Evolutionary conservation across 352 stramenopile species (phyloP).

Genomic region (Halophytophthora polymorphica): DNA sequence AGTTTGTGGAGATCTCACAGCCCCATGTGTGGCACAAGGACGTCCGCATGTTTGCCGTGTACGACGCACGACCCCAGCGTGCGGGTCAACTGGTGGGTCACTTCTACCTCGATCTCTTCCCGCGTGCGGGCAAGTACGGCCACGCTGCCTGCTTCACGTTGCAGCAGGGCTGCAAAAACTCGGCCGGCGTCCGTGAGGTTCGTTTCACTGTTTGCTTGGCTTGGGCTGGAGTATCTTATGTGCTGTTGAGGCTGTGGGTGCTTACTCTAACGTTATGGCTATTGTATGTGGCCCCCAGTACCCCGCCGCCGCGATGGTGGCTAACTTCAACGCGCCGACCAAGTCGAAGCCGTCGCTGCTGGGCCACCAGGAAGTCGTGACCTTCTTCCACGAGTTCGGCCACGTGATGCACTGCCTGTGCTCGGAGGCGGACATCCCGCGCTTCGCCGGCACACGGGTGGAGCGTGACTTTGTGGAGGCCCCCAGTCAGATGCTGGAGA

Average conservation of each 20-base stretch:
- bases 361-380: conserved; percentile 84
- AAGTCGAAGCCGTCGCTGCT: conserved; percentile 79
- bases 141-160: conserved; percentile 89
- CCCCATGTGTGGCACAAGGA: conserved; percentile 88
- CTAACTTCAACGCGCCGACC: conserved; percentile 85
- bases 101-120: conserved; percentile 90
- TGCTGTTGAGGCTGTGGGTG: too few relatives aligned
- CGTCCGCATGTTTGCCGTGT: conserved; percentile 85
- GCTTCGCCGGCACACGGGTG: conserved; percentile 73
- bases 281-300: conserved; percentile 25
- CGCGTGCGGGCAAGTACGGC: conserved; percentile 83
- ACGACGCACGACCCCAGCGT: conserved; percentile 57
- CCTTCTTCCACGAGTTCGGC: conserved; percentile 89
- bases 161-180: conserved; percentile 75
- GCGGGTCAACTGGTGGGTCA: conserved; percentile 66
- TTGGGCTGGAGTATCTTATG: too few relatives aligned
- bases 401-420: conserved; percentile 91
- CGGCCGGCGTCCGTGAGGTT: conserved; percentile 45
- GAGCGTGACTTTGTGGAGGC: conserved; percentile 89
- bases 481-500: conserved; percentile 91
- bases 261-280: conserved; percentile 16
- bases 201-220: conserved; percentile 11
- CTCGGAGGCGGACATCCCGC: conserved; percentile 73
- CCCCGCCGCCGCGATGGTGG: conserved; percentile 87
- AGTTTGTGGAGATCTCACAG: conserved; percentile 76